These are phyloP conservation scores for Suhomyces anneliseae DNA, from an alignment of 1,139 yeast genomes.

Conservation along the genomic window DNA sequence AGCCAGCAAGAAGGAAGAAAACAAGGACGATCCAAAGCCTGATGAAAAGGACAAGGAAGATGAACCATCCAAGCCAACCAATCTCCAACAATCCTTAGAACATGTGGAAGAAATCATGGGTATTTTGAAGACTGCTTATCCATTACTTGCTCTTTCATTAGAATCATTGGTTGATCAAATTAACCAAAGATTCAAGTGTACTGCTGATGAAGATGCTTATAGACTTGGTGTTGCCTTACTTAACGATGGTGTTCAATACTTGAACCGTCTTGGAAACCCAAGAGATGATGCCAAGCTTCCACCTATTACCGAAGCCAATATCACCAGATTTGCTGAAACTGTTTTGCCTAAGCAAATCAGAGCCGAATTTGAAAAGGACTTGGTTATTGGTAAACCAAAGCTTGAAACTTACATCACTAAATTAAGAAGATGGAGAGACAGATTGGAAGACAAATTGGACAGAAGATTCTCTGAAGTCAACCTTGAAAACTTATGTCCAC, in stretches of 20 bases:
- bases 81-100: conserved; percentile 80
- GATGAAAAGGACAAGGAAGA: conserved; percentile 8
- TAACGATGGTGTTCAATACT: conserved; percentile 89
- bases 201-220: conserved; percentile 95
- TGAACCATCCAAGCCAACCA: conserved; percentile 12
- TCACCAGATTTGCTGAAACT: conserved; percentile 88
- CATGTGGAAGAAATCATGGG: conserved; percentile 95
- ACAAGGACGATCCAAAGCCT: conserved; percentile 4
- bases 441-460: conserved; percentile 89
- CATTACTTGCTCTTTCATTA: conserved; percentile 84
- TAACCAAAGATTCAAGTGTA: conserved; percentile 88
- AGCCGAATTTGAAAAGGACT: conserved; percentile 89
- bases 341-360: conserved; percentile 88
- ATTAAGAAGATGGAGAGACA: conserved; percentile 88
- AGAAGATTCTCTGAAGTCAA: conserved; percentile 75
- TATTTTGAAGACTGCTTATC: conserved; percentile 93
- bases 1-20: conserved; percentile 9
- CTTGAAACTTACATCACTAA: conserved; percentile 83
- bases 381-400: conserved; percentile 84
- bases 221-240: conserved; percentile 87
- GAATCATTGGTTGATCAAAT: conserved; percentile 96
- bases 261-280: conserved; percentile 82
- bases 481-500: conserved; percentile 90
- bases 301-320: conserved; percentile 86
- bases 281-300: conserved; percentile 88